These are phyloP conservation scores for Acanthamoeba royreba DNA, from an alignment of 208 protist species.

Conservation along the genomic window DNA sequence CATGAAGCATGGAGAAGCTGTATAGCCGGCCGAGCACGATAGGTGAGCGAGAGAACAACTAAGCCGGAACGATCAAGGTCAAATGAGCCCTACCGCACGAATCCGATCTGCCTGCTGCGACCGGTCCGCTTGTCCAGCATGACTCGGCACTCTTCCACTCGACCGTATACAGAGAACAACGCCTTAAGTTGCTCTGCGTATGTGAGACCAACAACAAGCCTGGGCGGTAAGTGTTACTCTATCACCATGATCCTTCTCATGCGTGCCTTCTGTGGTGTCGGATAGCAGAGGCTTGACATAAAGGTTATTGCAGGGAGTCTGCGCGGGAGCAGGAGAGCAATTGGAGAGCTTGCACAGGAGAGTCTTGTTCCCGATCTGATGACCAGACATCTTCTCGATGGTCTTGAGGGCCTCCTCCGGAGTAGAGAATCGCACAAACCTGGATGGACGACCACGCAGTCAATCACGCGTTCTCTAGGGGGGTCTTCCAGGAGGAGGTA, in stretches of 20 bases:
- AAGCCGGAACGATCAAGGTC: background rate
- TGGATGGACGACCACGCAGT: background rate
- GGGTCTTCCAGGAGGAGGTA: background rate
- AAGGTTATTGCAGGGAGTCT: background rate
- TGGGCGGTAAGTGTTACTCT: background rate
- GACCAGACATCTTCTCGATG: conserved; percentile 26
- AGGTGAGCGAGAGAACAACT: background rate
- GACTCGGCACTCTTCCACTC: background rate
- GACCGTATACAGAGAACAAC: background rate
- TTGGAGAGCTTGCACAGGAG: conserved; percentile 58
- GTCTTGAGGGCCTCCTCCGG: background rate
- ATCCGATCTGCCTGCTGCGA: background rate
- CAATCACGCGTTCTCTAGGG: background rate
- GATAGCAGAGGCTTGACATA: background rate
- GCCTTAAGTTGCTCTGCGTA: background rate
- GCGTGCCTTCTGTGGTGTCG: background rate
- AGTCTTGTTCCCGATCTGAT: conserved; percentile 28
- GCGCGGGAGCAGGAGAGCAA: background rate
- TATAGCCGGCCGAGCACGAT: background rate
- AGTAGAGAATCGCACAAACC: conserved; percentile 22
- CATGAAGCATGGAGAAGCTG: background rate
- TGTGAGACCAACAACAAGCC: background rate
- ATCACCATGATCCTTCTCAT: background rate
- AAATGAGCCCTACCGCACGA: background rate
- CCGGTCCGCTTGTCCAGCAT: conserved; percentile 19